Evolutionary conservation across 805 yeast species (phyloP).

Genomic region (Yamadazyma paraphyllophila): DNA sequence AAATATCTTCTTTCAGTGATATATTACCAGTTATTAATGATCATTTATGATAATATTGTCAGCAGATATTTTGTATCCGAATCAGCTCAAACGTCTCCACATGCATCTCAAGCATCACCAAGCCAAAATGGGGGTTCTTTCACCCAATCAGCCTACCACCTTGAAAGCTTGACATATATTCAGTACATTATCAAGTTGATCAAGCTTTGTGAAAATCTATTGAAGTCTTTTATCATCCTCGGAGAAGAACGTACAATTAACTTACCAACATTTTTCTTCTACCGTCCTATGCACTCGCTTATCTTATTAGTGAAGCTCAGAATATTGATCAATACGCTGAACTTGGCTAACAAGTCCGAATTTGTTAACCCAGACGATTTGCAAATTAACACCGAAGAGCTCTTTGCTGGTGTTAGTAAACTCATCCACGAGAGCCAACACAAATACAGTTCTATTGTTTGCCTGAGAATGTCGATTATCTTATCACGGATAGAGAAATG

Average conservation of each 20-base stretch:
- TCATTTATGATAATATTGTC: conserved; percentile 52
- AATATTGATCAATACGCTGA: conserved; percentile 42
- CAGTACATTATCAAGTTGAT: conserved; percentile 43
- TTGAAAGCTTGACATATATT: conserved; percentile 29
- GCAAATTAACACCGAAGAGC: conserved; percentile 20
- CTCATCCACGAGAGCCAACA: conserved; percentile 19
- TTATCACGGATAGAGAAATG: conserved; percentile 25
- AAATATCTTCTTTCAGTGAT: conserved; percentile 41
- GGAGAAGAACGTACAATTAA: conserved; percentile 34
- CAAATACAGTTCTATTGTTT: conserved; percentile 20
- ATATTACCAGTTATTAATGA: conserved; percentile 50
- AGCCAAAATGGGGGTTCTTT: no score
- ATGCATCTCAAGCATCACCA: no score
- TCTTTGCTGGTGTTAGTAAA: conserved; percentile 18
- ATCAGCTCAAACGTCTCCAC: conserved; percentile 1
- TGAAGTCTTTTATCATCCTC: conserved; percentile 43
- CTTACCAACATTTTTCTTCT: conserved; percentile 52
- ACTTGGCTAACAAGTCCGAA: conserved; percentile 17
- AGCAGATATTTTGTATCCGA: conserved; percentile 29
- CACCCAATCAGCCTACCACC: conserved; percentile 1
- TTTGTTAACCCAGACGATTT: conserved; percentile 16
- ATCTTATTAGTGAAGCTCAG: conserved; percentile 47
- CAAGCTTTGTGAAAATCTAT: conserved; percentile 44
- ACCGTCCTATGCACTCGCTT: conserved; percentile 52
- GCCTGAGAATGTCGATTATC: conserved; percentile 23